Conservation (phyloP, 1,284 basidiomycete species). For the Pseudozyma hubeiensis region DNA sequence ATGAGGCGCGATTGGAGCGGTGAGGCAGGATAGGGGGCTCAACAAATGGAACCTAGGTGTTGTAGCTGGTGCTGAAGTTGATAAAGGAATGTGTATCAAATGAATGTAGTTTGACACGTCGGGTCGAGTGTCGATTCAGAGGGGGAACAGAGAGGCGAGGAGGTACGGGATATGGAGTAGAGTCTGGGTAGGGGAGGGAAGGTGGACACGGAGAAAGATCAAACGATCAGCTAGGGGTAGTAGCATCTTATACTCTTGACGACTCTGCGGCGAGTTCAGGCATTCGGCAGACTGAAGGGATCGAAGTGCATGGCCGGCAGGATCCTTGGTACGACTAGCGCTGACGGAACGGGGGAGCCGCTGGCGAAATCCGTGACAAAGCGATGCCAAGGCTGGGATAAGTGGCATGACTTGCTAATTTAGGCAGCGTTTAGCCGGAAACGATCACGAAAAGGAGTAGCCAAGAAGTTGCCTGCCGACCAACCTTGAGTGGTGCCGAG, state of each 20-base stretch:
- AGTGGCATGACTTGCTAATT: too few relatives aligned
- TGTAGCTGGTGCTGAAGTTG: background rate
- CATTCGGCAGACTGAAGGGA: too few relatives aligned
- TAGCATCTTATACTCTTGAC: conserved; percentile 25
- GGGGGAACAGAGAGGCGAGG: background rate
- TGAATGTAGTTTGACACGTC: conserved; percentile 9
- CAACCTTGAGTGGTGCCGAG: background rate
- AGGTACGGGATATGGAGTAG: background rate
- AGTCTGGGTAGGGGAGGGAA: background rate
- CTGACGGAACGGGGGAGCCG: background rate
- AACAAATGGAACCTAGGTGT: too few relatives aligned
- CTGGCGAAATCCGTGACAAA: background rate
- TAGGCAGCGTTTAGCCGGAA: too few relatives aligned
- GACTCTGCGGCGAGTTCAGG: background rate
- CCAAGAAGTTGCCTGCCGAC: background rate
- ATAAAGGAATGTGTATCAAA: conserved; percentile 23
- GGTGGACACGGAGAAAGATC: conserved; percentile 17
- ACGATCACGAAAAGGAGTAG: background rate
- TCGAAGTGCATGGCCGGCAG: too few relatives aligned
- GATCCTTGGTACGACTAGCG: too few relatives aligned
- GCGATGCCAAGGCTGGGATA: background rate
- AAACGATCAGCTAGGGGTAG: background rate
- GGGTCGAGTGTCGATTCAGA: conserved; percentile 1
- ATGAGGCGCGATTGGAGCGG: background rate
- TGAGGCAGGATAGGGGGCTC: background rate